These are phyloP conservation scores for Porcisia hertigi DNA, from an alignment of 208 protist genomes.

Conservation along the genomic window DNA sequence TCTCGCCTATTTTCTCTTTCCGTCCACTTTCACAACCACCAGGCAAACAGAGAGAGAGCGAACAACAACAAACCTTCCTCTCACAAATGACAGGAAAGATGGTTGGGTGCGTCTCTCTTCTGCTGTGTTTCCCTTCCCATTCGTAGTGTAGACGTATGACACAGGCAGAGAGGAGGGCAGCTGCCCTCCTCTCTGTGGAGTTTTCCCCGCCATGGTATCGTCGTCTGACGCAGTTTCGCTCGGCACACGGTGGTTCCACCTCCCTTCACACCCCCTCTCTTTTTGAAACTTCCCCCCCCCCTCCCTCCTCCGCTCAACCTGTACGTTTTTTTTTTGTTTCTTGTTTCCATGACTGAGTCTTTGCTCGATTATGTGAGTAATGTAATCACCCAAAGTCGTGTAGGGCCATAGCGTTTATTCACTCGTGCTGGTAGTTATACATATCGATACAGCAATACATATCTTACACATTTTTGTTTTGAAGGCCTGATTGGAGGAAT, in stretches of 20 bases:
- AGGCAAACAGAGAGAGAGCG: not conserved
- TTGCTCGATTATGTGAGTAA: too few relatives aligned
- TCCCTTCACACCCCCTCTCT: not conserved
- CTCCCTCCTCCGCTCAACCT: not conserved
- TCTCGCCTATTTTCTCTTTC: not conserved
- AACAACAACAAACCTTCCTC: too few relatives aligned
- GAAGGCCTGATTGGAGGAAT: too few relatives aligned
- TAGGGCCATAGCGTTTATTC: not conserved
- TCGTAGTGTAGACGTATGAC: not conserved
- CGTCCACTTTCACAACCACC: not conserved
- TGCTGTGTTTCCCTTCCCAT: not conserved
- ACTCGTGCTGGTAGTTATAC: too few relatives aligned
- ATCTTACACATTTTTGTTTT: not conserved
- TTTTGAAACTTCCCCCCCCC: too few relatives aligned
- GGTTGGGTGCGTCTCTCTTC: not conserved
- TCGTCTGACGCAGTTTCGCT: not conserved
- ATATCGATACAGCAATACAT: too few relatives aligned
- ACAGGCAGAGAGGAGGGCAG: not conserved
- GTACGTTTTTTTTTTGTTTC: not conserved
- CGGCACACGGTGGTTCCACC: not conserved
- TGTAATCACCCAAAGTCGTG: not conserved
- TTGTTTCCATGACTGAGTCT: not conserved
- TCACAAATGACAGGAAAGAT: not conserved
- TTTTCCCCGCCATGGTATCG: not conserved
- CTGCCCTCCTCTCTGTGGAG: not conserved